Evolutionary conservation across 2,329 filamentous ascomycete species (phyloP), one percentile per base, ranked within the genome.

Genomic region (Penicillium palitans): DNA sequence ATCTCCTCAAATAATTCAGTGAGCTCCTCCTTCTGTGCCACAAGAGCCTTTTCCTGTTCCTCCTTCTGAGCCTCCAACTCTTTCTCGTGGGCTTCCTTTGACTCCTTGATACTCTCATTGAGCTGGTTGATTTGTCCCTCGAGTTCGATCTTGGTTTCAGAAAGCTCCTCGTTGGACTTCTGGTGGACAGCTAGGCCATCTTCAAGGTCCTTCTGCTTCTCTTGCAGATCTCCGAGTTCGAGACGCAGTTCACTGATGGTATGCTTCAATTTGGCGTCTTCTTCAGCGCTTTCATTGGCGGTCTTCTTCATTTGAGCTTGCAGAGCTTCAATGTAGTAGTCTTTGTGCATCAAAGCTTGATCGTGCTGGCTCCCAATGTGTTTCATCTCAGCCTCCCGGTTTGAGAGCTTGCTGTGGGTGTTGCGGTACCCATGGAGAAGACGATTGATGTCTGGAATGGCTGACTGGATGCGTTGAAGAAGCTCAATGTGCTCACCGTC

Each of bases 321-420:
- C 60, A 84, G 64, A 15, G 78, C 75, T 60, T 80, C 77, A 55
- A 85, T 82, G 61, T 84, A 80, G 52, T 75, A 78, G 48, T 84
- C 81, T 65, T 84, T 84, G 52, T 77, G 76, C 69, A 79, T 78
- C 37, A 84, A 67, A 31, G 76, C 78, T 59, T 83, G 79, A 49
- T 81, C 77, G 60, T 84, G 80, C 58, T 83, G 79, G 42, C 71
- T 72, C 58, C 79, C 75, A 21, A 79, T 73, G 58, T 82, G 76
- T 54, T 79, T 80, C 59, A 81, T 77, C 50, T 81, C 73, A 31
- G 79, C 77, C 59, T 83, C 81, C 17, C 80, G 76, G 33, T 77
- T 74, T 29, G 75, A 76, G 12, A 84, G 73, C 65, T 82, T 80
- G 52, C 72, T 78, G 56, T 83, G 79, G 3, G 79, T 80, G 55